Evolutionary conservation across 345 rosid species (phyloP), one percentile per base, ranked within the genome.

Genomic region (Eutrema heterophyllum): DNA sequence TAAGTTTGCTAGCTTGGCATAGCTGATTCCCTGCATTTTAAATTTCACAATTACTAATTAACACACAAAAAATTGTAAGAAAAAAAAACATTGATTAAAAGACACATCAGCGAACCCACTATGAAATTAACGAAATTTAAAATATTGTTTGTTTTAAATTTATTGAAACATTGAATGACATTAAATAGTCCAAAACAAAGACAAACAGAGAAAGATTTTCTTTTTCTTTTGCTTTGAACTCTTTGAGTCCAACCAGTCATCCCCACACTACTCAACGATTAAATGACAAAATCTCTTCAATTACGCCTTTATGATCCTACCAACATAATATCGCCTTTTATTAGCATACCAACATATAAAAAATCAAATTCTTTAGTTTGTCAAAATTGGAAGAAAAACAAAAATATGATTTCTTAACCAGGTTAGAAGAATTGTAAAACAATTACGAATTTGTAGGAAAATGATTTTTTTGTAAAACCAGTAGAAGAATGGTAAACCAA

Each of bases 1-100:
- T 79, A 93, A 82, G 77, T 90, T 89, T 66, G 99, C 99, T 63
- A 96, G 98, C 84, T 96, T 92, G 68, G 99, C 99, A 70, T 96
- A 96, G 65, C 99, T 96, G 67, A 96, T 96, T 57, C 99, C 99
- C 99, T 95, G 90, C 78, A 82, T 21, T 29, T 18, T 29, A n/a
- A 24, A 12, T 53, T 62, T 35, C 29, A 61, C 16, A 52, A 24
- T 59, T 51, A n/a, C n/a, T n/a, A 43, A 32, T 27, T 29, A 60
- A 33, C 9, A 35, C 30, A 29, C 29, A 27, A 29, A 29, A 29
- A 14, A 52, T 45, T 33, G 5, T 54, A 44, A 38, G 9, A 62
- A 14, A 13, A 62, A 14, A 13, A 10, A 46, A 26, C 48, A 14
- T 14, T 46, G 9, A 32, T 1, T 16, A 0, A 13, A 68, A 46